A percentile compares a stretch with the other conserved stretches of the same genome.
Conservation (phyloP, 345 rosid species). For the Gynandropsis gynandra region DNA sequence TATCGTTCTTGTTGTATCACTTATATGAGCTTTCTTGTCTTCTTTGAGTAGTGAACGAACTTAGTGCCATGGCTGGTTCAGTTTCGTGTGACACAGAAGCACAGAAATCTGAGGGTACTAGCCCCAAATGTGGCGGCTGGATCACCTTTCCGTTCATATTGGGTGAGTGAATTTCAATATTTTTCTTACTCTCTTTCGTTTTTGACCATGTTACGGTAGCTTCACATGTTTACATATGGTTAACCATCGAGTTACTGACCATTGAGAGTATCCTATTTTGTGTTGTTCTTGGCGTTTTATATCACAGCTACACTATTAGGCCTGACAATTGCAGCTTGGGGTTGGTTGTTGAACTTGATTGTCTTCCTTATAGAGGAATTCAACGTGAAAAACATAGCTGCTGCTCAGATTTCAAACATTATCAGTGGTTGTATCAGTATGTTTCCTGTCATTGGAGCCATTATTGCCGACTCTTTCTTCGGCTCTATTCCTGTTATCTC, state of each 20-base stretch:
- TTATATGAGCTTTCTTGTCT: too few species aligned
- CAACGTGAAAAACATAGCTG: conserved; percentile 33
- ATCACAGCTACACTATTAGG: conserved; percentile 33
- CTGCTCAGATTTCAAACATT: conserved; percentile 33
- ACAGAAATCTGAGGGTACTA: conserved; percentile 1
- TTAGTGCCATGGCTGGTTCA: conserved; percentile 15
- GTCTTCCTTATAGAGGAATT: conserved; percentile 33
- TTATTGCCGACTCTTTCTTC: conserved; percentile 39
- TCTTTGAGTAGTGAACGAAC: too few species aligned
- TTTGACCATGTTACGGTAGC: neutral
- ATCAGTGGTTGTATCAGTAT: conserved; percentile 25
- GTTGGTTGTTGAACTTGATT: conserved; percentile 36
- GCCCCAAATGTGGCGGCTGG: conserved; percentile 37
- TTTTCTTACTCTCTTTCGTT: neutral
- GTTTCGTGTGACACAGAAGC: conserved; percentile 16
- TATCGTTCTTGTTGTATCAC: too few species aligned
- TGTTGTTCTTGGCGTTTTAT: neutral
- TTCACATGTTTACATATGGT: neutral
- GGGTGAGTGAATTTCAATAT: conserved; percentile 21
- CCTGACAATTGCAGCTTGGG: conserved; percentile 28
- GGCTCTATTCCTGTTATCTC: conserved; percentile 29
- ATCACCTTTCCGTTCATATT: conserved; percentile 41
- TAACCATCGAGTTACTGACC: neutral
- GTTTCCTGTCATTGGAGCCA: conserved; percentile 35
- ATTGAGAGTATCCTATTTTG: neutral